Conservation (phyloP, 2,329 filamentous ascomycete species). For the Phaeomoniella chlamydospora region DNA sequence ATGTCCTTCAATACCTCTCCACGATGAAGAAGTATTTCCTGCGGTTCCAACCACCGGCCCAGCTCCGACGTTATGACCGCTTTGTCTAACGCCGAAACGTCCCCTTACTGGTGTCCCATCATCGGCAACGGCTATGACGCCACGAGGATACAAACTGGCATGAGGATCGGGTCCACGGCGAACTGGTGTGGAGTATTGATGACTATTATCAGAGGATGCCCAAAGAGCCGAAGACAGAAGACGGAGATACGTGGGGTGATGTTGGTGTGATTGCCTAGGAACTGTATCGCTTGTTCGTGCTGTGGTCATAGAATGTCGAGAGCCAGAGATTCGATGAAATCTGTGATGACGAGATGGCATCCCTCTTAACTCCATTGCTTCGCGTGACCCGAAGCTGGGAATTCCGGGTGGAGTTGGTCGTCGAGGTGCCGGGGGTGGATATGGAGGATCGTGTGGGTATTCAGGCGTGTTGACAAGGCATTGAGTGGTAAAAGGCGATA, state of each 20-base stretch:
- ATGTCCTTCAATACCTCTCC: background rate
- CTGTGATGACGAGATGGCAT: background rate
- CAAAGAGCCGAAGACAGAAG: slow-evolving; percentile 13
- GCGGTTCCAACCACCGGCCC: slow-evolving; percentile 4
- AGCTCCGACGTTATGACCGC: slow-evolving; percentile 22
- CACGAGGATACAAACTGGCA: slow-evolving; percentile 4
- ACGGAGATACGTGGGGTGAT: no score
- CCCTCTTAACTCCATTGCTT: slow-evolving; percentile 17
- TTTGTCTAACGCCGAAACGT: slow-evolving; percentile 22
- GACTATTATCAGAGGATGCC: slow-evolving; percentile 17
- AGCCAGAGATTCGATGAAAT: no score
- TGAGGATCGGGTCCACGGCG: slow-evolving; percentile 3
- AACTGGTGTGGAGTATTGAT: slow-evolving; percentile 13
- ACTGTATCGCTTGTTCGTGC: slow-evolving; percentile 1
- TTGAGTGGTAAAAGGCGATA: background rate
- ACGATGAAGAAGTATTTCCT: background rate
- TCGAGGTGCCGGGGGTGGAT: slow-evolving; percentile 21
- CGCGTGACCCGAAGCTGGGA: slow-evolving; percentile 25
- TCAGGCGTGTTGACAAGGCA: background rate
- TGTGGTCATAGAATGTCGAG: no score
- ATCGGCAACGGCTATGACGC: slow-evolving; percentile 19
- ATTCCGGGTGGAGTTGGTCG: slow-evolving; percentile 27
- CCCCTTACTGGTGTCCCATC: slow-evolving; percentile 26
- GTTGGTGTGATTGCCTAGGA: no score
- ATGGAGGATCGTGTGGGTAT: slow-evolving; percentile 11